Conservation (phyloP, 2,329 filamentous ascomycete species). For the Ceratocystis destructans region DNA sequence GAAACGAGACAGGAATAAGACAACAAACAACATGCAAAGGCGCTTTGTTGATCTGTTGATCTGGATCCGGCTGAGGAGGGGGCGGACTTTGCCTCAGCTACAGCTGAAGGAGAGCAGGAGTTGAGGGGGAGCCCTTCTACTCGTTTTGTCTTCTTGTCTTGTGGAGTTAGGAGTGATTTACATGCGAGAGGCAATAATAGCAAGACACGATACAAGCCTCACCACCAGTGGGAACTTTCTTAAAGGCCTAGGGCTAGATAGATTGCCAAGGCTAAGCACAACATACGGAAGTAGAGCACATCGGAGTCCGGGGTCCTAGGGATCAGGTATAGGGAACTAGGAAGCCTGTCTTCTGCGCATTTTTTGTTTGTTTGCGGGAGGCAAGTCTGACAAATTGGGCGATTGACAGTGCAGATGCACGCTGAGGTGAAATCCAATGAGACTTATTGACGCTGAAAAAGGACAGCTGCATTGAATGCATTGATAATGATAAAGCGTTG, state of each 20-base stretch:
- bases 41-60: constrained; percentile 5
- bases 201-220: not conserved
- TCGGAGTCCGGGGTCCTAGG: not conserved
- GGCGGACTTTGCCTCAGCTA: constrained; percentile 2
- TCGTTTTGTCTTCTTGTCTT: not conserved
- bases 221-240: not conserved
- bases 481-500: not conserved
- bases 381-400: not conserved
- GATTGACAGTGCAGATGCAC: not conserved
- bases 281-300: not conserved
- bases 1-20: not conserved
- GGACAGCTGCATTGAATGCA: not conserved
- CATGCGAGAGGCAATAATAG: not conserved
- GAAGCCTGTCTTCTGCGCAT: not conserved
- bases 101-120: not conserved
- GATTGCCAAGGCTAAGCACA: not conserved
- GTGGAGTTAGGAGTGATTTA: not conserved
- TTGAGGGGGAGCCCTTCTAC: not conserved
- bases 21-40: not conserved
- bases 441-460: not conserved
- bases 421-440: not conserved
- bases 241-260: not conserved
- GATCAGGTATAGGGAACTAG: not conserved
- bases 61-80: not conserved
- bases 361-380: not conserved